phyloP scores from a whole-genome alignment of 345 rosid genomes.

The Citrus mangshanensis region DNA sequence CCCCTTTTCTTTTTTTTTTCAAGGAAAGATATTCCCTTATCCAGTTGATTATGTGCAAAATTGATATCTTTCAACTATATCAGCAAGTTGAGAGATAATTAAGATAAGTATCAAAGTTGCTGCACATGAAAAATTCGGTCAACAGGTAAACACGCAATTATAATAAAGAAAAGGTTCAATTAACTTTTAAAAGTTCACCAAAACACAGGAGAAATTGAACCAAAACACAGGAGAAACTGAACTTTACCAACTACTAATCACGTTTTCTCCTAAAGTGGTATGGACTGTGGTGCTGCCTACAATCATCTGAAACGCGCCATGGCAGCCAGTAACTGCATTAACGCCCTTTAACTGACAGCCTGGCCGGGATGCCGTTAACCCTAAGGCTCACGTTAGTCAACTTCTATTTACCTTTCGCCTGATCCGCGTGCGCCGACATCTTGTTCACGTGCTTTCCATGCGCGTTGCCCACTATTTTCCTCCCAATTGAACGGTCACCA shows the following conservation, averaged over 20 bases:
- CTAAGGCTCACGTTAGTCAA: neutral
- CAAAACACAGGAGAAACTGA: neutral
- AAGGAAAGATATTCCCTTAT: neutral
- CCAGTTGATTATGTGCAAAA: neutral
- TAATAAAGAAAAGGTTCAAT: neutral
- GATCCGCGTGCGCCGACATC: neutral
- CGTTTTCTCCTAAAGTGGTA: neutral
- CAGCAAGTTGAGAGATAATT: neutral
- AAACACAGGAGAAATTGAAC: neutral
- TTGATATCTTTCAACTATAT: neutral
- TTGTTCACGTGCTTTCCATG: neutral
- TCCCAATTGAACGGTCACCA: neutral
- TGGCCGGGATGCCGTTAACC: neutral
- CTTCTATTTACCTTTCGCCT: neutral
- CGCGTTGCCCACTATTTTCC: neutral
- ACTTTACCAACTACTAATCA: neutral
- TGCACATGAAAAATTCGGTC: neutral
- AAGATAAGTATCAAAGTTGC: neutral
- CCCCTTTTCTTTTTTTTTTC: neutral
- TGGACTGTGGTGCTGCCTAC: neutral
- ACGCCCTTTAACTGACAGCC: neutral
- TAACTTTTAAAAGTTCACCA: neutral
- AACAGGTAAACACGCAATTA: neutral
- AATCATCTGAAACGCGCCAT: neutral
- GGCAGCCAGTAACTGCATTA: neutral